Conservation (phyloP, 495 filamentous ascomycete species). For the Zalerion maritima region DNA sequence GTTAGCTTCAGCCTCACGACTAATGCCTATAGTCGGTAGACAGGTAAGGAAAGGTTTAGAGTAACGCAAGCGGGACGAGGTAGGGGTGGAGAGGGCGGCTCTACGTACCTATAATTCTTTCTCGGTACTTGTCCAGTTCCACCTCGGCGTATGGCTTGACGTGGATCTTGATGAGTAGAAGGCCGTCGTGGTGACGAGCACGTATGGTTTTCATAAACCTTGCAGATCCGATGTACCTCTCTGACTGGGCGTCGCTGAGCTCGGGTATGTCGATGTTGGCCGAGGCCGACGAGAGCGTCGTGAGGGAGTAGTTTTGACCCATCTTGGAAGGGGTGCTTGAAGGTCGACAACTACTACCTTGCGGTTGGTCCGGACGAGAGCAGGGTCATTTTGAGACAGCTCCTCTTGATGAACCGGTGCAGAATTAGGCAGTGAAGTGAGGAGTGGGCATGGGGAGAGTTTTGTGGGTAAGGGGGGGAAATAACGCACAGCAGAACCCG, state of each 20-base stretch:
- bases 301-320: slow-evolving; percentile 94
- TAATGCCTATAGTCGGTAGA: no score
- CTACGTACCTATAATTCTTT: slow-evolving; percentile 53
- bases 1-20: background rate
- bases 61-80: no score
- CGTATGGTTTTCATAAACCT: slow-evolving; percentile 95
- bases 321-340: slow-evolving; percentile 38
- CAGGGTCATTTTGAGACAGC: no score
- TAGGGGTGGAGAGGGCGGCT: no score
- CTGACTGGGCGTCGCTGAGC: slow-evolving; percentile 75
- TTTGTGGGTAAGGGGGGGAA: no score
- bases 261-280: slow-evolving; percentile 90
- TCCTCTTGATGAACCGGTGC: no score
- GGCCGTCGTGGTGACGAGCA: slow-evolving; percentile 73
- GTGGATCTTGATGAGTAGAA: slow-evolving; percentile 85
- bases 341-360: no score
- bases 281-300: slow-evolving; percentile 75
- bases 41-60: no score
- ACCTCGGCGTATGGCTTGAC: slow-evolving; percentile 72
- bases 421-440: no score
- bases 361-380: no score
- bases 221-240: slow-evolving; percentile 84
- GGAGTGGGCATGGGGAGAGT: no score
- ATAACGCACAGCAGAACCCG: no score
- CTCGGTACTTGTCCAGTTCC: slow-evolving; percentile 62